phyloP scores from a whole-genome alignment of 805 yeast species.

The Lipomyces kockii region DNA sequence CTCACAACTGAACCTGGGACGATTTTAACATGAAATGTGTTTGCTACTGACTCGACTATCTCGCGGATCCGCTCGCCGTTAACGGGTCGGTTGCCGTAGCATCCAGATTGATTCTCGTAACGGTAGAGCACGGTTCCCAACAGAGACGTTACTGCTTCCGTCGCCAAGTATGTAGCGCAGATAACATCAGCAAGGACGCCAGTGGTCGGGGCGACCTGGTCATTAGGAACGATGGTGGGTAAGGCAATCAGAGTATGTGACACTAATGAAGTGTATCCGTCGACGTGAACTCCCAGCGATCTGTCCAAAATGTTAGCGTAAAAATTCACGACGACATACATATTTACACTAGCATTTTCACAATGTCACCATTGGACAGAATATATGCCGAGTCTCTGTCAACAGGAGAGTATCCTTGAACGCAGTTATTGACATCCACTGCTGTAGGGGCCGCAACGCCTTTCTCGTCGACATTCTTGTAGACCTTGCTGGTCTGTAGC shows the following conservation, averaged over 20 bases:
- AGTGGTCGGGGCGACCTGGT: constrained; percentile 63
- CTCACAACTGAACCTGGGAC: constrained; percentile 94
- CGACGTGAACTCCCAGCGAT: constrained; percentile 87
- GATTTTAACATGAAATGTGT: constrained; percentile 76
- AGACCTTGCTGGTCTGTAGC: constrained; percentile 62
- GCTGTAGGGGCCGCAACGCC: constrained; percentile 93
- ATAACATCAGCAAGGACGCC: constrained; percentile 89
- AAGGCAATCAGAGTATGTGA: constrained; percentile 82
- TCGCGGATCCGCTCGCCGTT: constrained; percentile 73
- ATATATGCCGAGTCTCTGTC: constrained; percentile 42
- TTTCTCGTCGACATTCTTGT: constrained; percentile 66
- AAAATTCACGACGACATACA: neutral
- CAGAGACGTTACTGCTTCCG: constrained; percentile 79
- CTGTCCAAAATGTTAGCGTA: constrained; percentile 7
- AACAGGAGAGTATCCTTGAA: constrained; percentile 85
- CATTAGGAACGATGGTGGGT: constrained; percentile 59
- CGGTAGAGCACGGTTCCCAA: constrained; percentile 45
- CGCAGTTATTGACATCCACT: constrained; percentile 79
- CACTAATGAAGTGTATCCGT: constrained; percentile 87
- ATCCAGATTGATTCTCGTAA: constrained; percentile 19
- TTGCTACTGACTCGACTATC: constrained; percentile 86
- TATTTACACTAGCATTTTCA: constrained; percentile 55
- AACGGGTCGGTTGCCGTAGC: constrained; percentile 46
- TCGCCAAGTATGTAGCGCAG: constrained; percentile 87
- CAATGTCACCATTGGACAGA: constrained; percentile 72